phyloP scores from a whole-genome alignment of 441 rosid genomes.

The Croton setiger region DNA sequence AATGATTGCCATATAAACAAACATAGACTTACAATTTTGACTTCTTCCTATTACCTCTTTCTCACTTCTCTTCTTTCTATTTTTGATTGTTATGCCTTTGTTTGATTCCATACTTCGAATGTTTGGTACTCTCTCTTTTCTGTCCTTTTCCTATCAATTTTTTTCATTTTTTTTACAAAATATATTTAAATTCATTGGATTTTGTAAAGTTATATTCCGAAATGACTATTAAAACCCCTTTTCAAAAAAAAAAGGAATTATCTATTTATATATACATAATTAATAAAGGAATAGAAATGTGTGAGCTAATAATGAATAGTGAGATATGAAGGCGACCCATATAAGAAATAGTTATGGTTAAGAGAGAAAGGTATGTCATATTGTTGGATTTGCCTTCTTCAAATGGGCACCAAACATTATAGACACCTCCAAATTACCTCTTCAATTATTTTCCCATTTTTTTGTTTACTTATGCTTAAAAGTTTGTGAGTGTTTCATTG shows the following conservation, averaged over 20 bases:
- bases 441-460: conserved; percentile 23
- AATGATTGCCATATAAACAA: no score
- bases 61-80: conserved; percentile 27
- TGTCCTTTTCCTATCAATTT: conserved; percentile 28
- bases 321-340: conserved; percentile 3
- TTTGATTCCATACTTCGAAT: conserved; percentile 31
- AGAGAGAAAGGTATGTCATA: conserved; percentile 26
- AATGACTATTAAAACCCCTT: no score
- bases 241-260: no score
- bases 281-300: no score
- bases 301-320: background rate
- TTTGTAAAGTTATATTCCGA: no score
- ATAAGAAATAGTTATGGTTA: conserved; percentile 11
- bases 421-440: conserved; percentile 8
- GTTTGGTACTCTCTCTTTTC: conserved; percentile 25
- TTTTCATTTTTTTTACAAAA: conserved; percentile 30
- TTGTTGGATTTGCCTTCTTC: conserved; percentile 18
- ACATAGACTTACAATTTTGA: conserved; percentile 4
- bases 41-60: conserved; percentile 16
- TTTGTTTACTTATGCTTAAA: conserved; percentile 28
- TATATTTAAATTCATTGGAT: conserved; percentile 12
- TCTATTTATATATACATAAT: no score
- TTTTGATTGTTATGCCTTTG: conserved; percentile 30
- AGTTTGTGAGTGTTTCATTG: conserved; percentile 19
- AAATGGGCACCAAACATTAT: background rate